Percentiles rank a stretch among this genome's conserved stretches.
phyloP scores from a whole-genome alignment of 2,329 filamentous ascomycete genomes.

The Colletotrichum sp. region DNA sequence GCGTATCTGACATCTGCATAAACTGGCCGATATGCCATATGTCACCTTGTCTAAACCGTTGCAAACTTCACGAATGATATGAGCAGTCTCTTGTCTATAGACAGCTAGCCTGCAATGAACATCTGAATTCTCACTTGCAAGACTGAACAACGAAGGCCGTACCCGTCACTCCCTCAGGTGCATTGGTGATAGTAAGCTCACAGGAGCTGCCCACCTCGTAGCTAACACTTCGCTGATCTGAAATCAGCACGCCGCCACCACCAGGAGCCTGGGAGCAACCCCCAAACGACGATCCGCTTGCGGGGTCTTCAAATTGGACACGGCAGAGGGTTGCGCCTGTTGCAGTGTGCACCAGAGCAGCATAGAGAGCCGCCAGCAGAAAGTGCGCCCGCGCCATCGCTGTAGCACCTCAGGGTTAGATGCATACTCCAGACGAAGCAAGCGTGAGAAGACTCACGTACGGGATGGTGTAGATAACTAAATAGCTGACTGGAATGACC shows the following conservation, averaged over 20 bases:
- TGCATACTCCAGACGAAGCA: background rate
- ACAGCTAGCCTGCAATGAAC: background rate
- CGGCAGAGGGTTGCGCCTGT: background rate
- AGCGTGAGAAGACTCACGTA: background rate
- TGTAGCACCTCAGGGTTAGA: background rate
- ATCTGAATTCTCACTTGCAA: background rate
- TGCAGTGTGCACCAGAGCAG: background rate
- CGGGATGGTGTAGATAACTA: background rate
- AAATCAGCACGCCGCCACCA: background rate
- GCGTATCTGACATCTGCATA: too few relatives aligned
- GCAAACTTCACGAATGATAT: background rate
- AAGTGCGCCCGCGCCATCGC: background rate
- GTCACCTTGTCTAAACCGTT: background rate
- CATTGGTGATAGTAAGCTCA: background rate
- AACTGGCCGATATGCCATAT: too few relatives aligned
- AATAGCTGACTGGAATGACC: background rate
- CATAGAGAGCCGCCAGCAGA: background rate
- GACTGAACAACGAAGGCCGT: background rate
- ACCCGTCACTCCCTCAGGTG: background rate
- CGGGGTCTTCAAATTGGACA: background rate
- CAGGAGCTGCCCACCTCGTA: background rate
- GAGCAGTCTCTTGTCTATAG: rapidly evolving
- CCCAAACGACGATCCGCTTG: background rate
- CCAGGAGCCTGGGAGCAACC: background rate
- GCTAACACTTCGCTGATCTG: background rate